Base-by-base conservation (phyloP, 2,329 filamentous ascomycete genomes). In the Colletotrichum chlorophyti region DNA sequence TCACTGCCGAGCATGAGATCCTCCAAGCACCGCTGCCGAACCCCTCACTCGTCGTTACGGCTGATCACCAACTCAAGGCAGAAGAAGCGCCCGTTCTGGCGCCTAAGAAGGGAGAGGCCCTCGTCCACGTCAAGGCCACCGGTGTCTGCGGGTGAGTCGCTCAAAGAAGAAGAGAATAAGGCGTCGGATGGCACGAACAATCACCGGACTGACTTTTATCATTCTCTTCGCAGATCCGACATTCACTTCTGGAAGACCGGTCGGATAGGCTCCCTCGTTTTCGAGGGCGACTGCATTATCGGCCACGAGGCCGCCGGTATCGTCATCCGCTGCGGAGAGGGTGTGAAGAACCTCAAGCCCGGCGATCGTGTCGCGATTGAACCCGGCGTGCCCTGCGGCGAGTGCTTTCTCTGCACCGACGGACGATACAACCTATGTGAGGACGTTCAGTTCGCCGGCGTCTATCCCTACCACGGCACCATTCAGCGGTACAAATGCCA, bases 201-300 rank as follows among this genome's bases (percentile, higher is more conserved):
- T n/a, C n/a, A n/a, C n/a, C n/a, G n/a, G n/a, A 9, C 60, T 62
- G 40, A 62, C 35, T 12, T 3, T 9, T 6, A 8, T 17, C 4
- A 9, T 12, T 3, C 5, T 14, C 5, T 15, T 12, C 10, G 14
- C 26, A 85, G 82, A 35, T 89, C 86, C 1, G 87, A 90, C 65
- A 81, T 90, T 62, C 87, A 90, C 68, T 87, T 89, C 64, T 90
- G 87, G 87, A 85, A 86, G 65, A 75, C 78, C 1, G 87, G 87
- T 21, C 74, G 80, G 11, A 90, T 90, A 65, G 87, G 88, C 3
- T 78, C 80, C 2, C 76, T 90, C 2, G 78, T 84, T 2, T 81
- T 90, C 11, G 79, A 86, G 57, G 82, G 82, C 17, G 84, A 88
- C 63, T 87, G 84, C 65, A 86, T 88, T 49, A 78, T 89, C 41